These are phyloP conservation scores for Zygosaccharomyces rouxii DNA, from an alignment of 805 yeast species.

Conservation along the genomic window DNA sequence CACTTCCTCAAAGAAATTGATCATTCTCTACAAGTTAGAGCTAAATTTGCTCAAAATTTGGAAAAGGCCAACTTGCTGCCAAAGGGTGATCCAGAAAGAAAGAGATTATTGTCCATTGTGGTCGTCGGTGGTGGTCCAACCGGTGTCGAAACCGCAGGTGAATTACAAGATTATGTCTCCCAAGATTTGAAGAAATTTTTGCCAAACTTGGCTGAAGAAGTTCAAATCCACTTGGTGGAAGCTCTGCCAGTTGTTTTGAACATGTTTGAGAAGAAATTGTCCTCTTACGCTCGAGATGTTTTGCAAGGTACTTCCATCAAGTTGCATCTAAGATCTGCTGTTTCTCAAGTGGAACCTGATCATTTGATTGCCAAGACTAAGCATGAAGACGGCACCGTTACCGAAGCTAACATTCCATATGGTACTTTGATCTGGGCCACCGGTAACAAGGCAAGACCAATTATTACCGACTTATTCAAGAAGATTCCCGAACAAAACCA, in stretches of 20 bases:
- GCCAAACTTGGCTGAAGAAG: constrained; percentile 81
- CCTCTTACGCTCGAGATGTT: constrained; percentile 42
- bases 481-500: constrained; percentile 73
- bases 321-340: constrained; percentile 81
- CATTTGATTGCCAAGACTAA: constrained; percentile 70
- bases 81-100: constrained; percentile 72
- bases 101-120: constrained; percentile 77
- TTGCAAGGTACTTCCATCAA: constrained; percentile 54
- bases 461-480: constrained; percentile 61
- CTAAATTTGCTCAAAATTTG: constrained; percentile 75
- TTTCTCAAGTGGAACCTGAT: constrained; percentile 73
- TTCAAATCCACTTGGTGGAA: constrained; percentile 81
- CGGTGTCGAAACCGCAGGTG: constrained; percentile 97
- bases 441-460: constrained; percentile 83
- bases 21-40: constrained; percentile 79
- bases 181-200: constrained; percentile 85
- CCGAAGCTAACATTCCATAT: constrained; percentile 62
- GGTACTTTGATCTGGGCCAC: constrained; percentile 97
- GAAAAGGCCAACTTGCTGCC: constrained; percentile 87
- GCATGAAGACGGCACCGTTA: constrained; percentile 64
- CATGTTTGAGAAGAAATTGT: constrained; percentile 43
- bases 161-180: constrained; percentile 87
- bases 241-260: constrained; percentile 83
- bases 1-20: constrained; percentile 84
- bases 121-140: constrained; percentile 99